Evolutionary conservation across 2,329 filamentous ascomycete species (phyloP), one percentile per base, ranked within the genome.

Genomic region (Trichoderma sp.): DNA sequence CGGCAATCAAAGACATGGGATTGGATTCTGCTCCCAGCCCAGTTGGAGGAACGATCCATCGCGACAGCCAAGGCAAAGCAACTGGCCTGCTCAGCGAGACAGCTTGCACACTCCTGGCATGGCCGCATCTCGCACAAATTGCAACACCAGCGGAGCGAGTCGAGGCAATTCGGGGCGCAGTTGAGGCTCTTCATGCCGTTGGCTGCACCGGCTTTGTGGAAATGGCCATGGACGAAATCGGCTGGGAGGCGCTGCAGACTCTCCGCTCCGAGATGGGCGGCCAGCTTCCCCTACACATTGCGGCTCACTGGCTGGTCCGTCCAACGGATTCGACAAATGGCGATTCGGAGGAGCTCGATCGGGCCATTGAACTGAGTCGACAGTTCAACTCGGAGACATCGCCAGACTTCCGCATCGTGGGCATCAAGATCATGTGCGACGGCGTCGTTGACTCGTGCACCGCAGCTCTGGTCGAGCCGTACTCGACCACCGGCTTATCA

Each of bases 401-500:
- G 2, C 63, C 63, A 18, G 63, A 66, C 63, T 66, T 66, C 6
- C 63, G 63, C 6, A 66, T 66, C 34, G 63, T 66, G 16, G 63
- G 63, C 37, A 66, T 66, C 37, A 66, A 66, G 28, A 66, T 66
- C 30, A 66, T 66, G 52, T 66, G 63, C 37, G 63, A 66, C 28
- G 63, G 63, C 18, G 63, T 66, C 34, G 52, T 66, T 30, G 63
- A 66, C 21, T 66, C 63, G 13, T 66, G 63, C n/a, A 66, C 63
- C 4, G 63, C 63, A 10, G 63, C 63, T 58, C 24, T 66, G n/a
- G 30, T 66, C 46, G 63, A 66, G 37, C 63, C 63, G 34, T 66
- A 66, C 28, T 66, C 34, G 10, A 66, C 63, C 4, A 66, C 52
- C n/a, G 63, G 63, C 37, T 21, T 58, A 32, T 58, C 63, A n/a